phyloP scores from a whole-genome alignment of 2,329 filamentous ascomycete genomes.

The Westerdykella sp. region DNA sequence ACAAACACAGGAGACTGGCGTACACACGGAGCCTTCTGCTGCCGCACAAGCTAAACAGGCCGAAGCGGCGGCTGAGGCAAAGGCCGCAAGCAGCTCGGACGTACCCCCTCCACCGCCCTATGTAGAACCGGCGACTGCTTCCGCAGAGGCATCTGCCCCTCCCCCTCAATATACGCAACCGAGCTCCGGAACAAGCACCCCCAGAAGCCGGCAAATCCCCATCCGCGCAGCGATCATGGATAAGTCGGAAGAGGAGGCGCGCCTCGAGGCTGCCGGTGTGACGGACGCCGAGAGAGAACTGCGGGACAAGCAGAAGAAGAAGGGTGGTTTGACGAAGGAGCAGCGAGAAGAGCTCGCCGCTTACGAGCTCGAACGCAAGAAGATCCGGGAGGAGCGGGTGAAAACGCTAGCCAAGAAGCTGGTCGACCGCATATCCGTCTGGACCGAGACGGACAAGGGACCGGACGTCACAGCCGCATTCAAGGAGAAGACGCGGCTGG shows the following conservation, averaged over 20 bases:
- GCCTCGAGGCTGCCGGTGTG: constrained; percentile 58
- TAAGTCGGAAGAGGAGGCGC: constrained; percentile 70
- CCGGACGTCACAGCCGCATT: constrained; percentile 80
- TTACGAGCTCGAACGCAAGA: constrained; percentile 78
- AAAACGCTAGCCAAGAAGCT: constrained; percentile 78
- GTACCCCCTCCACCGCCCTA: constrained; percentile 27
- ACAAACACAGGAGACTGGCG: constrained; percentile 9
- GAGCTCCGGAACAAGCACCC: constrained; percentile 42
- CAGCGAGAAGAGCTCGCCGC: constrained; percentile 87
- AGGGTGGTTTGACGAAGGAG: constrained; percentile 78
- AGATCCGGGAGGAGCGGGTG: constrained; percentile 82
- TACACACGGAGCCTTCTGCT: constrained; percentile 10
- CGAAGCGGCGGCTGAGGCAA: constrained; percentile 30
- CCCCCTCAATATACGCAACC: constrained; percentile 34
- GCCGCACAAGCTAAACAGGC: constrained; percentile 42
- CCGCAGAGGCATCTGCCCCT: constrained; percentile 24
- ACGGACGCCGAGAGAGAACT: constrained; percentile 69
- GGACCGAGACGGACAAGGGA: constrained; percentile 95
- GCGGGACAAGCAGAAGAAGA: constrained; percentile 81
- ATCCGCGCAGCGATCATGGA: constrained; percentile 85
- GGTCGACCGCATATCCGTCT: constrained; percentile 81
- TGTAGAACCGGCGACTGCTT: constrained; percentile 42
- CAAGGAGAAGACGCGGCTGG: constrained; percentile 86
- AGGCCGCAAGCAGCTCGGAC: constrained; percentile 34
- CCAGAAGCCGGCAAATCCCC: constrained; percentile 54